Percentiles rank a stretch among this genome's conserved stretches.
Evolutionary conservation across 2,329 filamentous ascomycete species (phyloP).

Genomic region (Aspergillus sp.): DNA sequence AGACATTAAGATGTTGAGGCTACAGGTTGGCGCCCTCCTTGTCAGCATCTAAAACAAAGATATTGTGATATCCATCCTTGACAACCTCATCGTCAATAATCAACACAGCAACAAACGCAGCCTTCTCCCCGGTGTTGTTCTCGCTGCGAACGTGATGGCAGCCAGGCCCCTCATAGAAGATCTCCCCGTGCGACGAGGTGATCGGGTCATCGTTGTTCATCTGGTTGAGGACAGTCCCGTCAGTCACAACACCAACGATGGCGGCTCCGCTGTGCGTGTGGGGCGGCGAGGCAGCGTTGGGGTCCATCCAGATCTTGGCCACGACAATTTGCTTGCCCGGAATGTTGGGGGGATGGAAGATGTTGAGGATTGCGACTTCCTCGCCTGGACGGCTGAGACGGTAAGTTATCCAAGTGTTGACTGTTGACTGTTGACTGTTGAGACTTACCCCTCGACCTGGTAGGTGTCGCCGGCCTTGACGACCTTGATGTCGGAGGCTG

Average conservation of each 20-base stretch:
- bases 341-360: conserved; percentile 8
- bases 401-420: not conserved
- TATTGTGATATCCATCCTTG: conserved; percentile 4
- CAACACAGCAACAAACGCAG: conserved; percentile 4
- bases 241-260: not conserved
- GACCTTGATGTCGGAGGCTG: conserved; percentile 4
- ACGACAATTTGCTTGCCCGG: conserved; percentile 9
- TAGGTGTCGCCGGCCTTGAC: conserved; percentile 5
- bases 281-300: not conserved
- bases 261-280: conserved; percentile 11
- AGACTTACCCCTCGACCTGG: conserved; percentile 6
- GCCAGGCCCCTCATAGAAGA: conserved; percentile 8
- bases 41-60: conserved; percentile 10
- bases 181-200: not conserved
- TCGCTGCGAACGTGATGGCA: conserved; percentile 8
- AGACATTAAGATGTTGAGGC: no score
- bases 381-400: conserved; percentile 7
- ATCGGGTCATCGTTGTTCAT: conserved; percentile 6
- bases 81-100: conserved; percentile 12
- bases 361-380: not conserved
- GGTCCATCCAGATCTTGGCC: not conserved
- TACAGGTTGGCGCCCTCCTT: not conserved
- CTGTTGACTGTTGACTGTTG: no score
- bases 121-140: conserved; percentile 1
- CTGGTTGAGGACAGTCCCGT: conserved; percentile 9